Evolutionary conservation across 257 asterid genomes (phyloP), one percentile per base, ranked within the genome.

Genomic region (Mitragyna speciosa): DNA sequence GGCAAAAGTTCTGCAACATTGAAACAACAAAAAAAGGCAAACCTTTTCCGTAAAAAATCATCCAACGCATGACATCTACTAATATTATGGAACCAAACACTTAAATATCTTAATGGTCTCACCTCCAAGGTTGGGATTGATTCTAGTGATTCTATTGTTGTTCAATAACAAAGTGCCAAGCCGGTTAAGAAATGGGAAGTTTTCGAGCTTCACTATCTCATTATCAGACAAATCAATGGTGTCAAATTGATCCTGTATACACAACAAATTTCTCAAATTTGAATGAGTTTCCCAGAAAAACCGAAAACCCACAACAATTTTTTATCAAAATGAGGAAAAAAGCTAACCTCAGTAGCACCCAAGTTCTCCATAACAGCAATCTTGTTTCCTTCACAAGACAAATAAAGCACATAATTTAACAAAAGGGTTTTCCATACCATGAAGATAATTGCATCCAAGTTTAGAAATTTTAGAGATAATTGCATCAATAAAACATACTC

Each of bases 201-300:
- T 94, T 82, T 96, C 99, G 4, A 96, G 96, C 93, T 96, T 96
- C 79, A 96, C 99, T 80, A 96, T 96, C 92, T 96, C 99, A 83
- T 96, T 96, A 86, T 96, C 99, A 45, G 99, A 96, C 81, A 96
- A 88, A 82, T 96, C 99, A 80, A 96, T 83, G 66, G 98, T 92
- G 89, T 96, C 98, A 79, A 94, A 96, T 83, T 96, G 99, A 88
- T 94, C 99, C 98, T 96, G 91, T 59, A 72, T 20, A 76, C 12
- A 68, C 67, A 68, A 75, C 26, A 20, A 52, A 14, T 12, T 30
- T 68, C 16, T 56, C 33, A 45, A 31, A 24, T 69, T 72, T 16
- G 79, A 84, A 45, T 43, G 78, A 74, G 54, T 16, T n/a, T 4
- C 30, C 79, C 52, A 64, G 48, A 26, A 69, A 16, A 30, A 52